These are phyloP conservation scores for Medicago lupulina DNA, from an alignment of 306 rosid genomes.

Conservation along the genomic window DNA sequence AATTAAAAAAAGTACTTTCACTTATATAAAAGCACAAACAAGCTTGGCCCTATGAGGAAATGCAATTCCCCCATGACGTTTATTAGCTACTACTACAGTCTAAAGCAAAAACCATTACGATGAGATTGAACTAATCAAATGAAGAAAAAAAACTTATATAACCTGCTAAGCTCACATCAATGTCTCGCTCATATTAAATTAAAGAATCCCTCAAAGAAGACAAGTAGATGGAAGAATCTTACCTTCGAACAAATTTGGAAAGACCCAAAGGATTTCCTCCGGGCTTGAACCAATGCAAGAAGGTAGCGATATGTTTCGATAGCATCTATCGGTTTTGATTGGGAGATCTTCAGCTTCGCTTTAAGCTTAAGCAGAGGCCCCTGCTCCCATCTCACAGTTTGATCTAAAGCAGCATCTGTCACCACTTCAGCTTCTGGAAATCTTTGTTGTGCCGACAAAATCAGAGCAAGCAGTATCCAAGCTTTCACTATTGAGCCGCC, in stretches of 20 bases:
- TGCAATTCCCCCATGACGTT: no score
- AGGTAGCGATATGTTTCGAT: constrained; percentile 89
- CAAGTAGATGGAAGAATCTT: constrained; percentile 38
- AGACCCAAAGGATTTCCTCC: constrained; percentile 83
- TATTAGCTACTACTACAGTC: no score
- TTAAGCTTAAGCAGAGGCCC: constrained; percentile 89
- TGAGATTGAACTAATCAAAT: background rate
- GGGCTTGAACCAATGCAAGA: constrained; percentile 97
- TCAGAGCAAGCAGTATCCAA: constrained; percentile 91
- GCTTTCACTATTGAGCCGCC: constrained; percentile 86
- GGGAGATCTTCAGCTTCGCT: constrained; percentile 82
- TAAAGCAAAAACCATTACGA: background rate
- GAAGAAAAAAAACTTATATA: background rate
- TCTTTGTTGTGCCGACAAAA: constrained; percentile 87
- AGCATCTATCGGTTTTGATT: constrained; percentile 79
- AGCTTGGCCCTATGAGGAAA: no score
- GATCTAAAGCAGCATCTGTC: constrained; percentile 92
- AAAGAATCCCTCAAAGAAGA: constrained; percentile 4
- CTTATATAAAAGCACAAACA: no score
- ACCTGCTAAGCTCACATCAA: constrained; percentile 20
- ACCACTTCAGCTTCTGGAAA: constrained; percentile 88
- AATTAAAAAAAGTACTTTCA: no score
- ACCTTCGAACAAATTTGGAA: constrained; percentile 65
- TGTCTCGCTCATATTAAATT: constrained; percentile 6
- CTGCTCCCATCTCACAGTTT: constrained; percentile 93